Evolutionary conservation across 1,284 basidiomycete genomes (phyloP), one percentile per base, ranked within the genome.

Genomic region (Ganoderma sp.): DNA sequence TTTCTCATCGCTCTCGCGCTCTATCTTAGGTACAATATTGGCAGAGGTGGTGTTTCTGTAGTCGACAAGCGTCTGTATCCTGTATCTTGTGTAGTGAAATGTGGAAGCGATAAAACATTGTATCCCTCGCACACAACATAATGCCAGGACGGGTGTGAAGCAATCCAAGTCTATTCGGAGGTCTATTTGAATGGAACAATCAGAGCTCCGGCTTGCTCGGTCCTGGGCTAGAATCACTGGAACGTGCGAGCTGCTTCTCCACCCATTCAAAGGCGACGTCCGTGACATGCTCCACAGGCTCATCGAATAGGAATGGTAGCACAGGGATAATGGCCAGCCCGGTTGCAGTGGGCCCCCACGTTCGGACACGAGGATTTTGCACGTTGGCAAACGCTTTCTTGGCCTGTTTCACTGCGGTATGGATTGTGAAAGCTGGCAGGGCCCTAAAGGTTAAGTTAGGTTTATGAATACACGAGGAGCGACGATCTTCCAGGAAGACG

Each of bases 291-390:
- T 92, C 91, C n/a, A 92, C 91, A 1, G 93, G 93, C 74, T 94
- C 89, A 80, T 95, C 94, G 75, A 91, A 96, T 22, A 97, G 79
- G 78, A 89, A 96, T 0, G 95, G 95, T 25, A 96, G 83, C 48
- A 89, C 82, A 0, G 95, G 94, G 8, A 96, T 90, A 71, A 94
- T 88, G 2, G 90, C 88, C n/a, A 91, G 79, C 59, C 94, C 94
- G 1, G 90, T 91, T 32, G 87, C 73, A 0, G 95, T 96, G 2
- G 95, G 95, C 19, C 94, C 95, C 90, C 94, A 95, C 2, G 87
- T 83, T 75, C 85, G 89, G 50, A 95, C 73, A 52, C 89, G 84
- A 3, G 86, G 83, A 74, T 87, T 93, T 67, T 85, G 80, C 28
- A 83, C 84, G 73, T 90, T 90, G 43, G 82, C 84, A 77, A 96